Conservation (phyloP, 139 green algal genomes). For the Chlorella ohadii region DNA sequence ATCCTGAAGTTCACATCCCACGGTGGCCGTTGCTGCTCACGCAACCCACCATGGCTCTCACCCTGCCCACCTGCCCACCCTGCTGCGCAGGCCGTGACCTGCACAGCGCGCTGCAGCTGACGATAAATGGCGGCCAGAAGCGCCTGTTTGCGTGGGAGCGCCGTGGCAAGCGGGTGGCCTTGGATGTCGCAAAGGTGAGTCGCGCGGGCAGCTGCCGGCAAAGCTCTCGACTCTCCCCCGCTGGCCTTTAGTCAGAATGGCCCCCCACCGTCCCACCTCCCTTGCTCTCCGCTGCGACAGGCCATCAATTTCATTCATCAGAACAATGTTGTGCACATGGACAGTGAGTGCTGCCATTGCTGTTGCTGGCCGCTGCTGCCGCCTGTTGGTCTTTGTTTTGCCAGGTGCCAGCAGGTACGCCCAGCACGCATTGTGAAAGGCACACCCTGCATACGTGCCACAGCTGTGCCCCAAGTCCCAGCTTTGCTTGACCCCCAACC, state of each 20-base stretch:
- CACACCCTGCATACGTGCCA: no score
- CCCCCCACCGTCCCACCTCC: not conserved
- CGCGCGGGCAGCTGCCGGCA: no score
- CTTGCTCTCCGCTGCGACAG: not conserved
- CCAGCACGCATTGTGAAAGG: no score
- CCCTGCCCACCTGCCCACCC: no score
- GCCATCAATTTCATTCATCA: constrained; percentile 3
- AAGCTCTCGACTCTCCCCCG: no score
- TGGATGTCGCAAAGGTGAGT: not conserved
- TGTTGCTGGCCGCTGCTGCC: not conserved
- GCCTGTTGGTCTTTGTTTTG: not conserved
- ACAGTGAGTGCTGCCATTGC: not conserved
- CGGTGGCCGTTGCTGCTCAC: no score
- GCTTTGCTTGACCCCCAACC: no score
- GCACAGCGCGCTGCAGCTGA: not conserved
- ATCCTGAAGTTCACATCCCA: no score
- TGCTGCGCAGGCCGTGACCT: not conserved
- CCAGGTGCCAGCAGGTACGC: no score
- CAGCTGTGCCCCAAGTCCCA: no score
- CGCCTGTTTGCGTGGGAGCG: not conserved
- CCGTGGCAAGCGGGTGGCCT: not conserved
- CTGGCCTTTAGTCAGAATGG: no score
- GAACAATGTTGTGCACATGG: not conserved
- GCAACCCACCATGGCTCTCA: no score
- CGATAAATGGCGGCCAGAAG: not conserved